Evolutionary conservation across 148 eudicot species (phyloP).

Genomic region (Rhododendron mucronatum): DNA sequence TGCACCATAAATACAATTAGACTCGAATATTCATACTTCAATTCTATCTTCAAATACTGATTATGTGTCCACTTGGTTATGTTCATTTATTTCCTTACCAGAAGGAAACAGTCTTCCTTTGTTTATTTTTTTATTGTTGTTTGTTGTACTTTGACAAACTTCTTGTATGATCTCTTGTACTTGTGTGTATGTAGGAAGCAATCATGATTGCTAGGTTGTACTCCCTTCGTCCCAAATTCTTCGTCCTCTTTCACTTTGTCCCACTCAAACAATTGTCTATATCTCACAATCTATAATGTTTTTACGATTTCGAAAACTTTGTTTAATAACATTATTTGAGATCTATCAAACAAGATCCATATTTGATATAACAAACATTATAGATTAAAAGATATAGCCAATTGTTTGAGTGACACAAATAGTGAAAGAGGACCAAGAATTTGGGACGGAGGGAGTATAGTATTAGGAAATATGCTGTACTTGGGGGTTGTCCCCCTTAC

Average conservation of each 20-base stretch:
- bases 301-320: no score
- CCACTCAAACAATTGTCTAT: no score
- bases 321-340: no score
- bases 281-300: no score
- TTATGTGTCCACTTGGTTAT: neutral
- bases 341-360: no score
- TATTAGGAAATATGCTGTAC: neutral
- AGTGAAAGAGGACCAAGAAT: no score
- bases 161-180: neutral
- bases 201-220: neutral
- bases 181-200: neutral
- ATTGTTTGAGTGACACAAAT: no score
- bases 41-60: neutral
- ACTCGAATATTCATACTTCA: neutral
- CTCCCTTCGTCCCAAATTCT: no score
- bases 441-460: neutral
- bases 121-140: neutral
- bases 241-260: no score
- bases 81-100: neutral
- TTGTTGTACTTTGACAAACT: neutral
- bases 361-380: no score
- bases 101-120: neutral
- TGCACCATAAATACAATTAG: neutral
- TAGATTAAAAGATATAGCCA: no score
- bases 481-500: neutral